Base-by-base conservation (phyloP, 2,329 filamentous ascomycete genomes). In the Volutella citrinella region DNA sequence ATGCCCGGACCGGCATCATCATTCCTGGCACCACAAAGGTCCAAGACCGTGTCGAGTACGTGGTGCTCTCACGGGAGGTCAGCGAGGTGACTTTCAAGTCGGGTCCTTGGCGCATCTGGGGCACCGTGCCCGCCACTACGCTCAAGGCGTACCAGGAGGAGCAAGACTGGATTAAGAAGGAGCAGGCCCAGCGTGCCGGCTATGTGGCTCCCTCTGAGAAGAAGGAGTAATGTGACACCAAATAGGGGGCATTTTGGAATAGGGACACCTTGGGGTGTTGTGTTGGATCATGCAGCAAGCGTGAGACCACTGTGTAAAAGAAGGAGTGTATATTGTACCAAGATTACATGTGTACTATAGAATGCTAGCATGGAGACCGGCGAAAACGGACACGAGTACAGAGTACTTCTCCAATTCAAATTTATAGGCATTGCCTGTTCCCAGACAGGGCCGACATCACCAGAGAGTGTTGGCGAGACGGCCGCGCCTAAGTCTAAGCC, bases 21-120 rank as follows among this genome's bases (percentile, higher is more conserved):
- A 54, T 76, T 7, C 59, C 65, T 2, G 72, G 70, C 4, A 68
- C 61, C 40, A 66, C 68, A 27, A 69, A 69, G 51, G 64, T 72
- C 44, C 71, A 74, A 49, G 63, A 75, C 30, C 68, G 81, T 46
- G 56, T 70, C 3, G 84, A 88, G 65, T 78, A 86, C 51, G 44
- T 87, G 5, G 80, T 84, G 23, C 45, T 87, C 27, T 76, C 78
- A 51, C 53, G 69, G 18, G 36, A 59, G 19, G 43, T 74, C 26
- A 61, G 70, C 51, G 63, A 60, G 28, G 58, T 52, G 34, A 75
- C 72, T 14, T 74, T 65, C 45, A 54, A 65, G 52, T 56, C 68
- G 36, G 61, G 57, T 18, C 64, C 69, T 4, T 87, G 83, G 83
- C 69, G 66, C 54, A 58, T 86, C 31, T 83, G 81, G 74, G 82